Evolutionary conservation across 2,329 filamentous ascomycete species (phyloP), one percentile per base, ranked within the genome.

Genomic region (Aspergillus sclerotialis): DNA sequence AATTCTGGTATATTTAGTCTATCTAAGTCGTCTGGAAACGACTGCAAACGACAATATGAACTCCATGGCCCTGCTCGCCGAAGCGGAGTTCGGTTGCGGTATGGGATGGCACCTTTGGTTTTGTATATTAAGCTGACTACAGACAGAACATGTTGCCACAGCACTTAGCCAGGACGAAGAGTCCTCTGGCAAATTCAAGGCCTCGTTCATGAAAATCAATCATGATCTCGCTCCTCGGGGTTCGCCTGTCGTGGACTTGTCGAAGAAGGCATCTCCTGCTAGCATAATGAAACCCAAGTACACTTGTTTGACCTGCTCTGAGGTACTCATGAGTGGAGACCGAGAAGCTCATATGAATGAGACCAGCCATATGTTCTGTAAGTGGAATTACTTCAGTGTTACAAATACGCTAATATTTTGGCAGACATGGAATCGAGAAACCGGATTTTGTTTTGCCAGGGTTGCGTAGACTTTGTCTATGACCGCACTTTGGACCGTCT

Each of bases 11-110:
- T n/a, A n/a, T n/a, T n/a, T n/a, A n/a, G n/a, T n/a, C n/a, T n/a
- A n/a, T n/a, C n/a, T n/a, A n/a, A n/a, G n/a, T n/a, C n/a, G n/a
- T n/a, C n/a, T n/a, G n/a, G n/a, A n/a, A n/a, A n/a, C n/a, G n/a
- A n/a, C n/a, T n/a, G n/a, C n/a, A n/a, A 32, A 58, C 60, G 54
- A 58, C 58, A 61, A 45, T 21, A 50, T 58, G n/a, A 49, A 52
- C 35, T 60, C 55, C 2, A 45, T 53, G 18, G 48, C 50, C 18
- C 42, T 56, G 18, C 46, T 61, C 10, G 59, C 58, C 2, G 60
- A 62, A 39, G 58, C 61, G 6, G 60, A 59, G 33, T 65, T 52
- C 41, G 61, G 61, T 35, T 65, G 61, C 38, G 61, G 61, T 65
- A 61, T 44, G 60, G 38, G 33, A 28, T 31, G 12, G 13, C 14